phyloP scores from a whole-genome alignment of 2,329 filamentous ascomycete genomes.

The Trichoderma brevicompactum region DNA sequence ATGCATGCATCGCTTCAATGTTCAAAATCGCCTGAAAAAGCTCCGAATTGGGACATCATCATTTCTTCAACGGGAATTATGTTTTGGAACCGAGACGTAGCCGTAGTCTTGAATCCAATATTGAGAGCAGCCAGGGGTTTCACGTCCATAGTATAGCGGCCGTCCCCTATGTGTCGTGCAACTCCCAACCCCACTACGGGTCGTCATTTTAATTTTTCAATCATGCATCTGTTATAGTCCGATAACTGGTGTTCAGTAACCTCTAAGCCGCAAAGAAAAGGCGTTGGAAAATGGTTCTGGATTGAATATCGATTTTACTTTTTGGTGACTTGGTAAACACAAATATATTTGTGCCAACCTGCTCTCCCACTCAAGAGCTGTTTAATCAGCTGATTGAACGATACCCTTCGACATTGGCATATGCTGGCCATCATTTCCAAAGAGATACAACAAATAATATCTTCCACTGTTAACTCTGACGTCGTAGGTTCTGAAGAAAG shows the following conservation, averaged over 20 bases:
- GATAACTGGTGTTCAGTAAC: background rate
- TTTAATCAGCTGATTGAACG: background rate
- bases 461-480: background rate
- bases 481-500: background rate
- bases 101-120: background rate
- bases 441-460: background rate
- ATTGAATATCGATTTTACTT: background rate
- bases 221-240: background rate
- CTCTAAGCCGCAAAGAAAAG: background rate
- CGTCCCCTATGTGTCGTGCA: background rate
- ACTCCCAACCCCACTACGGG: background rate
- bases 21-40: background rate
- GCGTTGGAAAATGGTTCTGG: background rate
- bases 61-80: background rate
- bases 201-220: background rate
- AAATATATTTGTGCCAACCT: background rate
- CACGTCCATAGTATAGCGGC: background rate
- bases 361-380: background rate
- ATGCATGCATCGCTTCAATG: background rate
- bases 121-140: background rate
- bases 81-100: background rate
- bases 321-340: background rate
- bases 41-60: background rate
- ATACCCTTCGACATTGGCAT: conserved; percentile 1
- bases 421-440: background rate